phyloP scores from a whole-genome alignment of 306 rosid genomes.

The Elaeagnus macrophylla region DNA sequence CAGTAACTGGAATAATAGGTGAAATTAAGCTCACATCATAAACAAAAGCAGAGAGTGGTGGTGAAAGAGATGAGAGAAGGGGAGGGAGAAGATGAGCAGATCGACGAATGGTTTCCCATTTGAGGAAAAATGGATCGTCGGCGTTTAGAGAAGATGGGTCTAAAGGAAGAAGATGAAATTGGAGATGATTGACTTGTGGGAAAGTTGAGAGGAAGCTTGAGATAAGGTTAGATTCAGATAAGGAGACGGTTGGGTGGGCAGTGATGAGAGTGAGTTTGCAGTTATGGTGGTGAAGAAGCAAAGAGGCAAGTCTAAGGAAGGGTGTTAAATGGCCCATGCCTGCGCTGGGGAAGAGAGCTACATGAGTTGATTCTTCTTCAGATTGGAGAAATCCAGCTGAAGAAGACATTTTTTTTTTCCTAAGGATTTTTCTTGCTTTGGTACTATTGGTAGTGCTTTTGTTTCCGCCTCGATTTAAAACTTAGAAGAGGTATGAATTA shows the following conservation, averaged over 20 bases:
- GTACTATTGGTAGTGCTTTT: too few species aligned
- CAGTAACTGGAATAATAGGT: conserved; percentile 19
- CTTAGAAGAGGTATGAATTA: too few species aligned
- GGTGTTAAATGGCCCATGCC: conserved; percentile 56
- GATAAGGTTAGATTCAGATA: conserved; percentile 33
- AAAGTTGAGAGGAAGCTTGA: conserved; percentile 36
- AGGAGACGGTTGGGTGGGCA: conserved; percentile 34
- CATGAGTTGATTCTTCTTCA: conserved; percentile 15
- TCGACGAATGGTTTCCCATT: conserved; percentile 28
- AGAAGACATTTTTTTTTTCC: too few species aligned
- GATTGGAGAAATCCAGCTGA: too few species aligned
- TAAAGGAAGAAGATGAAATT: conserved; percentile 18
- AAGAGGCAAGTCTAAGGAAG: conserved; percentile 30
- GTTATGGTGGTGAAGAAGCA: conserved; percentile 27
- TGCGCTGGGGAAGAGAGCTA: conserved; percentile 45
- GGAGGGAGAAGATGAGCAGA: conserved; percentile 39
- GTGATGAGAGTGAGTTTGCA: conserved; percentile 42
- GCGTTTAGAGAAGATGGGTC: conserved; percentile 11
- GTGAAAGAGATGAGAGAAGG: conserved; percentile 32
- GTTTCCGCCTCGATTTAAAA: too few species aligned
- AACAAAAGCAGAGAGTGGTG: conserved; percentile 38
- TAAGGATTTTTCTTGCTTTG: too few species aligned
- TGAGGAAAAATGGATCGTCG: conserved; percentile 38
- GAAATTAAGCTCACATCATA: conserved; percentile 31
- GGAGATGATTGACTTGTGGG: conserved; percentile 22